Base-by-base conservation (phyloP, 1,284 basidiomycete genomes). In the Peniophora sp. region DNA sequence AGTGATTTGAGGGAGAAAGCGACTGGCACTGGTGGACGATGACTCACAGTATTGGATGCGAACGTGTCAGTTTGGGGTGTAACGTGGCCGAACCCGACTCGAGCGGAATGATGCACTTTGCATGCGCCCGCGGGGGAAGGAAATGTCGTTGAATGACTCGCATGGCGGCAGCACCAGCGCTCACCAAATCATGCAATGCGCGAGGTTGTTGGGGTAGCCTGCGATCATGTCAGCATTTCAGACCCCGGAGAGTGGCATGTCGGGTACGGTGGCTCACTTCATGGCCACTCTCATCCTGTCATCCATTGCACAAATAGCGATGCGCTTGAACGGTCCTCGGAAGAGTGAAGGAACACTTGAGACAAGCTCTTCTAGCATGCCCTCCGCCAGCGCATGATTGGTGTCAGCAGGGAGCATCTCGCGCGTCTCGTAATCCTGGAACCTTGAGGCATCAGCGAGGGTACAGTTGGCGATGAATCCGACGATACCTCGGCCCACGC, bases 201-300 rank as follows among this genome's bases (percentile, higher is more conserved):
- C 42, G 32, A 20, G 49, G 41, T 20, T 45, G 49, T 3, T n/a
- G 42, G 11, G 39, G 24, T 17, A 44, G 24, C 24, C 49, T 50
- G 27, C 15, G 5, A 17, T 35, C 15, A 20, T 37, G 41, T 42
- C 37, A 42, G 20, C 48, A 10, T 41, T n/a, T 20, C 23, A 20
- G 39, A 23, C 37, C n/a, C n/a, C n/a, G n/a, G n/a, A n/a, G n/a
- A n/a, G n/a, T n/a, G n/a, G n/a, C n/a, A n/a, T n/a, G n/a, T n/a
- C n/a, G n/a, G 24, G 15, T n/a, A 17, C 14, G 12, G 20, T 49
- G 23, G 67, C 66, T 23, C 51, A 75, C 74, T 72, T 68, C 73
- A 76, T 74, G 1, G 71, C 70, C 9, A 62, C 60, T 9, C 73
- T 63, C 1, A 71, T 67, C 10, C 59, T 57, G 6, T 74, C 71